Evolutionary conservation across 306 rosid genomes (phyloP), one percentile per base, ranked within the genome.

Genomic region (Malus asiatica): DNA sequence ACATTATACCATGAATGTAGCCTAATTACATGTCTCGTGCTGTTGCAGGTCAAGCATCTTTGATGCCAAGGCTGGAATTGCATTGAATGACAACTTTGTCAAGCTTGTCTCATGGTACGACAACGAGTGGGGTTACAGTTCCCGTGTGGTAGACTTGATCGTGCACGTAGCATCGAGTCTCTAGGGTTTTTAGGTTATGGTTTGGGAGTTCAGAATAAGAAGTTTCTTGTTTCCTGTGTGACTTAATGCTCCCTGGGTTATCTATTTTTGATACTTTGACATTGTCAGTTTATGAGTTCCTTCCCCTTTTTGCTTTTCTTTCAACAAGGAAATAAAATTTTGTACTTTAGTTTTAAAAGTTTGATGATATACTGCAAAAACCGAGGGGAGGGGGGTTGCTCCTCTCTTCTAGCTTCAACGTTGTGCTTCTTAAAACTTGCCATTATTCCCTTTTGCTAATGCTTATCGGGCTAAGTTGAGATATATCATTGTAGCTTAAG

Each of bases 51-150:
- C 99, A 35, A 96, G 99, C 94, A 93, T 93, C 25, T 93, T 93
- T 8, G 98, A 93, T 45, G 97, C 98, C 77, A 93, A 93, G 93
- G 98, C 98, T 4, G 98, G 98, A 85, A 93, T 93, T 89, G 87
- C 98, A 52, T 89, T 93, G 97, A 93, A 88, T 25, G 90, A 84
- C 0, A 70, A 87, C 78, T 93, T 93, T 77, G 93, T 86, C 3
- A 93, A 93, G 72, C 84, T 93, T 44, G 98, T 93, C 27, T 79
- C 98, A 5, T 93, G 97, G 98, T 93, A 90, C 29, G 98, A 93
- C 91, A 93, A 86, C 66, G 89, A 86, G 81, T 89, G 92, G 98
- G 99, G 98, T 42, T 93, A 93, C 91, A 96, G 99, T 74, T 4
- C 98, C 68, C 99, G 99, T 71, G 99, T 96, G 79, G 25, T 96